Evolutionary conservation across 1,284 basidiomycete genomes (phyloP).

Genomic region (Cutaneotrichosporon mucoides): DNA sequence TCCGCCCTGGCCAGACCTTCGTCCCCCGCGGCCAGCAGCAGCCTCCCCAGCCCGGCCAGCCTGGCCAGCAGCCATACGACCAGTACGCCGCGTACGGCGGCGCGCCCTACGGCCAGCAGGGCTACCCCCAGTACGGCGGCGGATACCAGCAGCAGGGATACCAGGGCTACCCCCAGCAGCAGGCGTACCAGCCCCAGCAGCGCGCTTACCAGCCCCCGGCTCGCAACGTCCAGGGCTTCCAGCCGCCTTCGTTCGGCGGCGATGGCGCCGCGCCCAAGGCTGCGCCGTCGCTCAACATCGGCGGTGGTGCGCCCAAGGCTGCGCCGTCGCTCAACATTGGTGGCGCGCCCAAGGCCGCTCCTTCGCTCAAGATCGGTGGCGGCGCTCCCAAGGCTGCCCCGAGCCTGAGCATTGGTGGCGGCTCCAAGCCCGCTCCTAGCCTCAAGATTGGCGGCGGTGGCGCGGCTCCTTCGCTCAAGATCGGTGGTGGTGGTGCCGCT

Average conservation of each 20-base stretch:
- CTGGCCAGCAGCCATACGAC: conserved; percentile 28
- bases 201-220: conserved; percentile 21
- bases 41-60: conserved; percentile 23
- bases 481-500: neutral
- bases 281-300: conserved; percentile 38
- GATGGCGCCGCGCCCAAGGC: conserved; percentile 28
- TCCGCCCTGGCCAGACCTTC: conserved; percentile 59
- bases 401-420: conserved; percentile 30
- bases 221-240: conserved; percentile 37
- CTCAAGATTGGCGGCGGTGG: conserved; percentile 31
- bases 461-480: too few relatives aligned
- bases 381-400: conserved; percentile 38
- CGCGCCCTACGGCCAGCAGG: conserved; percentile 28
- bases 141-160: conserved; percentile 26
- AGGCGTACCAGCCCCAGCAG: conserved; percentile 13
- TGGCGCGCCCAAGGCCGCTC: conserved; percentile 36
- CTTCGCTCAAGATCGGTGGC: conserved; percentile 43
- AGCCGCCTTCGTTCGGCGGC: conserved; percentile 35
- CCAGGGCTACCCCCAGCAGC: conserved; percentile 21
- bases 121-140: conserved; percentile 13
- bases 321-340: conserved; percentile 36
- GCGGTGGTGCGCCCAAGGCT: conserved; percentile 23
- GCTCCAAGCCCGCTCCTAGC: conserved; percentile 34
- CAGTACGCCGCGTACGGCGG: conserved; percentile 40
- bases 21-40: conserved; percentile 41